Percentiles rank a stretch among this genome's conserved stretches.
phyloP scores from a whole-genome alignment of 768 basidiomycete genomes.

The Suillus subluteus region DNA sequence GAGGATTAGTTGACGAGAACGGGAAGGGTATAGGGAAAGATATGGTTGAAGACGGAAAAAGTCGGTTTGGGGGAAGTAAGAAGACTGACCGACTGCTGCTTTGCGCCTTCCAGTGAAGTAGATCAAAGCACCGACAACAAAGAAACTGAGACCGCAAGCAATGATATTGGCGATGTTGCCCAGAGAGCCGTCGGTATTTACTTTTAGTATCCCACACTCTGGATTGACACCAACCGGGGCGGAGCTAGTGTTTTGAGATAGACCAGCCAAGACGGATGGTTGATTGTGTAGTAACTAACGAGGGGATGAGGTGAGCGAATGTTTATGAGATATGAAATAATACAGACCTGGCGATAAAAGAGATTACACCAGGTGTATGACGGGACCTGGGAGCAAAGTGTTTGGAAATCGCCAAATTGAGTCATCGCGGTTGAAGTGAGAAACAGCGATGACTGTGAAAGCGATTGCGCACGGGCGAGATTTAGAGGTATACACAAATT shows the following conservation, averaged over 20 bases:
- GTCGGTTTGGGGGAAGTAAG: background rate
- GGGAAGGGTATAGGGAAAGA: conserved; percentile 1
- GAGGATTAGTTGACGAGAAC: conserved; percentile 12
- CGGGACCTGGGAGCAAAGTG: conserved; percentile 68
- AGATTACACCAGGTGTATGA: conserved; percentile 95
- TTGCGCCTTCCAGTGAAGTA: conserved; percentile 62
- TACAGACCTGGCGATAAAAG: conserved; percentile 82
- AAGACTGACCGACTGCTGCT: conserved; percentile 82
- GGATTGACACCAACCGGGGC: conserved; percentile 88
- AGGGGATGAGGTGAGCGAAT: conserved; percentile 27
- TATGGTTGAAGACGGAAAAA: background rate
- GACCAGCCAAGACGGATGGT: conserved; percentile 38
- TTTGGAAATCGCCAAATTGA: conserved; percentile 73
- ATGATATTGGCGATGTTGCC: conserved; percentile 90
- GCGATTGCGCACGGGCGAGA: background rate
- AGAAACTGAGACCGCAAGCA: conserved; percentile 72
- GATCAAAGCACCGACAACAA: conserved; percentile 62
- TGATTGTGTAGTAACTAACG: conserved; percentile 45
- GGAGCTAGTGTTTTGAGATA: conserved; percentile 45
- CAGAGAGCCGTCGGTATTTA: conserved; percentile 59
- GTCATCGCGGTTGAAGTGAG: conserved; percentile 42
- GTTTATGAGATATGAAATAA: conserved; percentile 16
- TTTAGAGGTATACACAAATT: background rate
- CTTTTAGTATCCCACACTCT: conserved; percentile 72
- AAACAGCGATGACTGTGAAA: background rate